Conservation (phyloP, 495 filamentous ascomycete genomes). For the Staphylotrichum tortipilum region DNA sequence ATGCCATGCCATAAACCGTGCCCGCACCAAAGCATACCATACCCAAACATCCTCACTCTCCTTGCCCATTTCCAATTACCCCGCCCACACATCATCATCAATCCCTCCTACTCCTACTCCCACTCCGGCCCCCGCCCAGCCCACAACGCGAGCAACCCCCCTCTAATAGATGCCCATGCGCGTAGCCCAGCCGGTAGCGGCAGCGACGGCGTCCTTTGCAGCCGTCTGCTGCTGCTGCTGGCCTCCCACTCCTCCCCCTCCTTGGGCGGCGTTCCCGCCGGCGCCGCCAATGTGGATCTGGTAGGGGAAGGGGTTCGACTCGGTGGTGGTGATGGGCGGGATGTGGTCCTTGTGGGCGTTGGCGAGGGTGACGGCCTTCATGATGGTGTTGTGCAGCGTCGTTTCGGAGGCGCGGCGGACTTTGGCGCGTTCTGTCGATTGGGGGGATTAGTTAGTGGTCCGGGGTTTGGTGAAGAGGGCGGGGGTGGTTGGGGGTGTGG, state of each 20-base stretch:
- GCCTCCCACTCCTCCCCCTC: no score
- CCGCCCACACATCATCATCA: no score
- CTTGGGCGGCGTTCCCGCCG: no score
- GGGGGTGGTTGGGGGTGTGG: background rate
- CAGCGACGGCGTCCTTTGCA: background rate
- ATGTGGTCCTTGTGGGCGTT: constrained; percentile 93
- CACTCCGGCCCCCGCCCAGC: background rate
- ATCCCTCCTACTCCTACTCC: no score
- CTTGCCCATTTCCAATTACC: no score
- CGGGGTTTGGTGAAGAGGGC: background rate
- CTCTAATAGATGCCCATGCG: constrained; percentile 66
- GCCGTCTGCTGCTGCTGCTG: constrained; percentile 13
- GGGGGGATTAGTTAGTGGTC: constrained; percentile 1
- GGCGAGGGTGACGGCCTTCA: constrained; percentile 79
- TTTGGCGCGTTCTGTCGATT: constrained; percentile 64
- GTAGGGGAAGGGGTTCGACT: constrained; percentile 91
- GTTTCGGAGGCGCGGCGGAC: constrained; percentile 81
- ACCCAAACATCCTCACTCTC: no score
- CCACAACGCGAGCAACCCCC: background rate
- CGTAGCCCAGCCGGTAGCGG: constrained; percentile 50
- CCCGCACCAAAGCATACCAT: no score
- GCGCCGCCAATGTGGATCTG: constrained; percentile 61
- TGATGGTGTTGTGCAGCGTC: constrained; percentile 71
- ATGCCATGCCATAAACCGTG: no score
- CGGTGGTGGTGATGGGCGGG: constrained; percentile 88